These are phyloP conservation scores for Trichosanthes truncata DNA, from an alignment of 306 rosid genomes.

Conservation along the genomic window DNA sequence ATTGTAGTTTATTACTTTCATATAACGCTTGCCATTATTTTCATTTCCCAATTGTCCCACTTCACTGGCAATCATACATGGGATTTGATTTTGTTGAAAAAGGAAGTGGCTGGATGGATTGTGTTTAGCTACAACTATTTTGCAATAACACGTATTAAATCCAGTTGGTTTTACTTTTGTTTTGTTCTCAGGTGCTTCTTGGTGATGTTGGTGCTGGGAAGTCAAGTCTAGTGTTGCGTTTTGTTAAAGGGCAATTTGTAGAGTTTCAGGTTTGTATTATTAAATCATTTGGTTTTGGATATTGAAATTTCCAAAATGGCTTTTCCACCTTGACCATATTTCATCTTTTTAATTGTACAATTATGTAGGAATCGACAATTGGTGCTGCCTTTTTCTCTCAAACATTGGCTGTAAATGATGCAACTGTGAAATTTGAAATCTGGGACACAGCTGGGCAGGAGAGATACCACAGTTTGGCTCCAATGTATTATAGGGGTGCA, in stretches of 20 bases:
- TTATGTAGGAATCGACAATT: slow-evolving; percentile 46
- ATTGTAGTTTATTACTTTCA: not conserved
- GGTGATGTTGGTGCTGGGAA: slow-evolving; percentile 66
- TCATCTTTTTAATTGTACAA: not conserved
- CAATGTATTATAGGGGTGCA: slow-evolving; percentile 58
- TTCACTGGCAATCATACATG: not conserved
- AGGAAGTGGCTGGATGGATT: not conserved
- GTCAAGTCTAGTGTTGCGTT: slow-evolving; percentile 53
- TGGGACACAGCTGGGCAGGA: slow-evolving; percentile 67
- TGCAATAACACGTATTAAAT: not conserved
- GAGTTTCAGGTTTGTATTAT: slow-evolving; percentile 42
- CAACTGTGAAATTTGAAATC: slow-evolving; percentile 54
- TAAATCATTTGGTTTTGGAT: not conserved
- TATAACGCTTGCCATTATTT: not conserved
- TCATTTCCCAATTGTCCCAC: not conserved
- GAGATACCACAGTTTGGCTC: slow-evolving; percentile 56
- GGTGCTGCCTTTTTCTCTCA: slow-evolving; percentile 64
- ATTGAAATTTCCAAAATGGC: not conserved
- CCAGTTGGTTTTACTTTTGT: not conserved
- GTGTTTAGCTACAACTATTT: not conserved
- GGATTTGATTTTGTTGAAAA: not conserved
- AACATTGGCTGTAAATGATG: slow-evolving; percentile 55
- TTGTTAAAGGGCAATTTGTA: slow-evolving; percentile 48
- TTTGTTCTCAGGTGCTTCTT: slow-evolving; percentile 39
- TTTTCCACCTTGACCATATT: not conserved